Conservation (phyloP, 306 rosid species). For the peach (Prunus persica) region Prunus_persica_NCBIv2 NC_034011.1:18523501-18524000, state of each 20-base stretch:
- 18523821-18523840: no score
- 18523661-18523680: conserved; percentile 14
- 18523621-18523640: conserved; percentile 57
- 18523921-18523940: no score
- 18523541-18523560: conserved; percentile 42
- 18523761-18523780: background rate
- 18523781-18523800: conserved; percentile 2
- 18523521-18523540: background rate
- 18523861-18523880: no score
- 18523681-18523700: conserved; percentile 30
- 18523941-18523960: no score
- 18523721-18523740: conserved; percentile 32
- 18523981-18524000: no score
- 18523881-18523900: no score
- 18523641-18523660: conserved; percentile 20
- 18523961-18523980: no score
- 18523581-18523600: conserved; percentile 53
- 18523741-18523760: conserved; percentile 24
- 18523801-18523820: no score
- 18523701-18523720: conserved; percentile 43
- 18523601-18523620: conserved; percentile 64
- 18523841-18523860: no score
- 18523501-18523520: background rate
- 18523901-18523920: no score
- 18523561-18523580: conserved; percentile 40